Evolutionary conservation across 1,284 basidiomycete genomes (phyloP).

Genomic region (Pseudozyma sp.): DNA sequence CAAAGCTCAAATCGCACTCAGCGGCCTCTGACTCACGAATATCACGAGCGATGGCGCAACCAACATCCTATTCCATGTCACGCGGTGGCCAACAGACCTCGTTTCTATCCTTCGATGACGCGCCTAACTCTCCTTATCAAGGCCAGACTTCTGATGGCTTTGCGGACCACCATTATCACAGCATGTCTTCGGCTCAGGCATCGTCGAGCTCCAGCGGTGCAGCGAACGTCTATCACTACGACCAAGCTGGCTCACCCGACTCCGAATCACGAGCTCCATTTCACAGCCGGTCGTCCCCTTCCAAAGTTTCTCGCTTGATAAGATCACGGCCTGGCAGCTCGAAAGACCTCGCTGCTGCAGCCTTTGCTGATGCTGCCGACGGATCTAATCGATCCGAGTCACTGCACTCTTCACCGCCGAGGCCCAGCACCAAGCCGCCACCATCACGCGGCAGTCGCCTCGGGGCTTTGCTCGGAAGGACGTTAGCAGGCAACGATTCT

Average conservation of each 20-base stretch:
- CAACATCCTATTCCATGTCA: conserved; percentile 5
- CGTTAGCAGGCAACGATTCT: conserved; percentile 4
- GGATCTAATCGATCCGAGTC: conserved; percentile 13
- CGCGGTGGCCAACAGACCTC: conserved; percentile 15
- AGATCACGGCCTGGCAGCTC: conserved; percentile 14
- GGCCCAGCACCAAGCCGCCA: conserved; percentile 6
- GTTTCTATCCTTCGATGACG: conserved; percentile 38
- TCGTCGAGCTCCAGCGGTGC: neutral
- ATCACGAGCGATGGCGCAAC: conserved; percentile 17
- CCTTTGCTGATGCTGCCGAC: conserved; percentile 8
- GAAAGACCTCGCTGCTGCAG: conserved; percentile 13
- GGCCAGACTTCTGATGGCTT: neutral
- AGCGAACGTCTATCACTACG: neutral
- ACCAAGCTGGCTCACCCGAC: conserved; percentile 5
- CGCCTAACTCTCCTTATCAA: conserved; percentile 19
- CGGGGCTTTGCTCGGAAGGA: conserved; percentile 29
- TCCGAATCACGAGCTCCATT: neutral
- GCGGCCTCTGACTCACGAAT: neutral
- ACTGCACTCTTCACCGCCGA: conserved; percentile 16
- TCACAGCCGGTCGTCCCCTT: conserved; percentile 18
- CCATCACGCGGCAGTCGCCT: conserved; percentile 34
- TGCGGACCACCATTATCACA: neutral
- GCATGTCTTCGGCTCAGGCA: neutral
- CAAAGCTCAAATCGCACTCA: neutral
- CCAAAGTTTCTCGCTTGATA: conserved; percentile 8